These are phyloP conservation scores for Erysimum cheiri DNA, from an alignment of 441 rosid species.

Conservation along the genomic window DNA sequence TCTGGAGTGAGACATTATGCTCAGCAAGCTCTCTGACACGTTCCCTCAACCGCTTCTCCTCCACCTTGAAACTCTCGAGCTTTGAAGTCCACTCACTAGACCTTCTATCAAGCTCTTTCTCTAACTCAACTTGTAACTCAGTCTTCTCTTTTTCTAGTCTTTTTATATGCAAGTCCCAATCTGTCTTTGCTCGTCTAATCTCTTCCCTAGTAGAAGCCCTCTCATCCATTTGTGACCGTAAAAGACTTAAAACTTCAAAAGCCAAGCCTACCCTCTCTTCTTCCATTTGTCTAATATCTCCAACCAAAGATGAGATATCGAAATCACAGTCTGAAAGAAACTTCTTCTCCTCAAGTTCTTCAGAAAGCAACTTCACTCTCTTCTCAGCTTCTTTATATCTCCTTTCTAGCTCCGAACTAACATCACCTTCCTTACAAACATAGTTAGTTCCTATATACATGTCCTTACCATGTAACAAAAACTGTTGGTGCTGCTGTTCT, in stretches of 20 bases:
- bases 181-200: constrained; percentile 56
- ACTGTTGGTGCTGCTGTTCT: constrained; percentile 44
- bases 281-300: constrained; percentile 58
- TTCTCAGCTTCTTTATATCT: constrained; percentile 76
- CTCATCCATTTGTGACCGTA: constrained; percentile 60
- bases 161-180: constrained; percentile 57
- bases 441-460: constrained; percentile 26
- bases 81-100: constrained; percentile 85
- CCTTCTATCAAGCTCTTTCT: constrained; percentile 95
- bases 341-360: constrained; percentile 66
- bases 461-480: constrained; percentile 37
- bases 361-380: constrained; percentile 71
- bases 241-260: constrained; percentile 67
- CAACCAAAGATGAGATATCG: constrained; percentile 70
- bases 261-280: constrained; percentile 83
- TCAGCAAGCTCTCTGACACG: constrained; percentile 98
- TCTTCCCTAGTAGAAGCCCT: constrained; percentile 69
- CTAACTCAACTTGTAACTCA: constrained; percentile 80
- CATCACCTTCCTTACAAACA: constrained; percentile 49
- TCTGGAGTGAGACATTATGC: constrained; percentile 91
- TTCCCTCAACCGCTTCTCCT: constrained; percentile 90
- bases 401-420: constrained; percentile 59
- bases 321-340: constrained; percentile 57
- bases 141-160: constrained; percentile 78
- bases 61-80: constrained; percentile 74